Conservation (phyloP, 2,329 filamentous ascomycete species). For the Colletotrichum sp. region DNA sequence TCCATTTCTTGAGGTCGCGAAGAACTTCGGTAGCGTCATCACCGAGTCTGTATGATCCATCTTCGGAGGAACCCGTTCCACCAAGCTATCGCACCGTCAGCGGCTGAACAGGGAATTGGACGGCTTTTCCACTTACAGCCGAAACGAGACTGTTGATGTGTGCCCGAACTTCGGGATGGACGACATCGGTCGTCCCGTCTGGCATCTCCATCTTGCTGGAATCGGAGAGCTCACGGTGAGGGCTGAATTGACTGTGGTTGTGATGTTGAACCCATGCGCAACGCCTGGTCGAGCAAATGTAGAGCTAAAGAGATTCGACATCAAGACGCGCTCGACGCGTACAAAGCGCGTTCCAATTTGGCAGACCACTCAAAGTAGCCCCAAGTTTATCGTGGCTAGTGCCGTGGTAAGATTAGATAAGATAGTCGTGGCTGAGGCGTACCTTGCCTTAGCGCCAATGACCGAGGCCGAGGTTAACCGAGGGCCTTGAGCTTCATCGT, state of each 20-base stretch:
- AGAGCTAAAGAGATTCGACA: not conserved
- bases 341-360: not conserved
- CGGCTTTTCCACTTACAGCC: slow-evolving; percentile 66
- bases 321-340: slow-evolving; percentile 15
- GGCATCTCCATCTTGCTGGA: slow-evolving; percentile 55
- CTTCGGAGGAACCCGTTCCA: slow-evolving; percentile 78
- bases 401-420: not conserved
- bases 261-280: slow-evolving; percentile 3
- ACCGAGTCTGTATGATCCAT: slow-evolving; percentile 85
- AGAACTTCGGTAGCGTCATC: slow-evolving; percentile 92
- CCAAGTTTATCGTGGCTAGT: not conserved
- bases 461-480: slow-evolving; percentile 50
- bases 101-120: not conserved
- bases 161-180: slow-evolving; percentile 91
- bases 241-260: not conserved
- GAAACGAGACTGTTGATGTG: slow-evolving; percentile 94
- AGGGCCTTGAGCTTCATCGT: slow-evolving; percentile 6
- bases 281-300: not conserved
- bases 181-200: slow-evolving; percentile 61
- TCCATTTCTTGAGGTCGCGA: slow-evolving; percentile 93
- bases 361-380: not conserved
- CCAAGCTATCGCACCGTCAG: slow-evolving; percentile 69
- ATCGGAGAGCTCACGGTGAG: not conserved
- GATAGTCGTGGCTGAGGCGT: not conserved
- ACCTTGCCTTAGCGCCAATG: slow-evolving; percentile 7